Base-by-base conservation (phyloP, 768 basidiomycete species). In the Strobilomyces echinocephalus region DNA sequence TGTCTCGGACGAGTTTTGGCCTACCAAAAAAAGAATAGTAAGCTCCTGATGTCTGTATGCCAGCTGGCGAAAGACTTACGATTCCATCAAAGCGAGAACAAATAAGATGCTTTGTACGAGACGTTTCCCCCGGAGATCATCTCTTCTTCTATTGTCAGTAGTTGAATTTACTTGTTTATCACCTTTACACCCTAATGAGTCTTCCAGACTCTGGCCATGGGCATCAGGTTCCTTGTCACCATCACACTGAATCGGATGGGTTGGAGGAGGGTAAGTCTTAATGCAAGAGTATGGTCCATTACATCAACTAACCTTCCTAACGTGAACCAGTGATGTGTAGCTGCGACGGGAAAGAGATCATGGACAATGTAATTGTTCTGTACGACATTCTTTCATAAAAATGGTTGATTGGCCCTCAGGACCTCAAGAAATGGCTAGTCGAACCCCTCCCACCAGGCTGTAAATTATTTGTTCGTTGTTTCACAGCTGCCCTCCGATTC, bases 101-200 rank as follows among this genome's bases (percentile, higher is more conserved):
- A 34, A 76, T 82, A 48, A 54, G 68, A 1, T 69, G 70, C 2
- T 67, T 84, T 8, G 77, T 81, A 0, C 55, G 65, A 30, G 77
- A 65, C 34, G 76, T 75, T 9, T 64, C 70, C 16, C 55, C 74
- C 4, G 78, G 78, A 0, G 83, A 83, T 54, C 74, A 64, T 2
- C 78, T 81, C 57, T 79, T 83, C 55, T 82, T 84, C 52, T 80
- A 81, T 41, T 84, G 82, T 83, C 49, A 52, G 76, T n/a, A 18
- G 5, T 15, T 1, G 24, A 39, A 2, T 28, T 26, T 5, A 12
- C 14, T 1, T 20, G 8, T 5, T 3, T 5, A 16, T 16, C 18
- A 8, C 21, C 16, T 33, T 20, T 2, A 6, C 16, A n/a, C 40
- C 28, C 49, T 54, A 28, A 60, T 15, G 30, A 26, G 21, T 4